Evolutionary conservation across 345 rosid species (phyloP).

Genomic region (Ceriops decandra): DNA sequence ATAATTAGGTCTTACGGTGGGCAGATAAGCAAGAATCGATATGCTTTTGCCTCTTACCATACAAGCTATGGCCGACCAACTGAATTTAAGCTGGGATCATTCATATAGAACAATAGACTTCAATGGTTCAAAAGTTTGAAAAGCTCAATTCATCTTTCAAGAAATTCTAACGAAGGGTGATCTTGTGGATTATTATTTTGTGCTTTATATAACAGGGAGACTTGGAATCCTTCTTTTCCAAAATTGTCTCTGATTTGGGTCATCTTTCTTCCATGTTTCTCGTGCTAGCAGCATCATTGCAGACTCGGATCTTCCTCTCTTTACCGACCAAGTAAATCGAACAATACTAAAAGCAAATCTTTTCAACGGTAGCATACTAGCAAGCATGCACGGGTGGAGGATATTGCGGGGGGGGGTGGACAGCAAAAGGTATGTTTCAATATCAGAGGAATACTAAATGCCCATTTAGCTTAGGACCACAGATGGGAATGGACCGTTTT

Average conservation of each 20-base stretch:
- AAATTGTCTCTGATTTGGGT: conserved; percentile 31
- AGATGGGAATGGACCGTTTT: too few relatives aligned
- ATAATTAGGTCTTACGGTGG: too few relatives aligned
- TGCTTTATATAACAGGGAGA: neutral
- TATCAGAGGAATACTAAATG: too few relatives aligned
- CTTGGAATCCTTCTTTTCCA: conserved; percentile 27
- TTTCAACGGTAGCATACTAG: too few relatives aligned
- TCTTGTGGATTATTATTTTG: too few relatives aligned
- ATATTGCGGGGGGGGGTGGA: too few relatives aligned
- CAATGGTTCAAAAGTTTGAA: neutral
- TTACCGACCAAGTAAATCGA: conserved; percentile 21
- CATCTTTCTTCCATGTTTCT: conserved; percentile 22
- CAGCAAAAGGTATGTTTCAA: too few relatives aligned
- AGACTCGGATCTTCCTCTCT: conserved; percentile 11
- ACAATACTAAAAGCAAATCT: neutral
- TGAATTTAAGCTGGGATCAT: conserved; percentile 16
- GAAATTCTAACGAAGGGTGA: neutral
- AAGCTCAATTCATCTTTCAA: conserved; percentile 6
- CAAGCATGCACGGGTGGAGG: too few relatives aligned
- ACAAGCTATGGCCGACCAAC: conserved; percentile 25
- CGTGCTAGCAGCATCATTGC: conserved; percentile 13
- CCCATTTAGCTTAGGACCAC: too few relatives aligned
- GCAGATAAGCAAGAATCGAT: too few relatives aligned
- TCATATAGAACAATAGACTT: conserved; percentile 3
- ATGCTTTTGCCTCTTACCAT: neutral